Percentiles rank a stretch among this genome's conserved stretches.
These are phyloP conservation scores for Collybiopsis confluens DNA, from an alignment of 768 basidiomycete species.

Conservation along the genomic window DNA sequence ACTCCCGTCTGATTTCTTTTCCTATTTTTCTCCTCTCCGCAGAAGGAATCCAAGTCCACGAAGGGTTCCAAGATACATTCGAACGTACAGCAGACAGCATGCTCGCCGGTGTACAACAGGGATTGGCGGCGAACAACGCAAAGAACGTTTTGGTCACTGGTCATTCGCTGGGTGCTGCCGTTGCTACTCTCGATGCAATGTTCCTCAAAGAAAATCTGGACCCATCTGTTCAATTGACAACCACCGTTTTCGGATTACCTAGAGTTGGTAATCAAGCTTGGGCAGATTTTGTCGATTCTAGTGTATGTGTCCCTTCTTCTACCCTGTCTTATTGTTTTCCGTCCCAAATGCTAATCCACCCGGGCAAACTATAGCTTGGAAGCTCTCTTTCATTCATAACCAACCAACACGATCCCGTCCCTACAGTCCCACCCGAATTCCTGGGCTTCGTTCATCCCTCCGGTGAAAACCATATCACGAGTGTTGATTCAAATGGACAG, in stretches of 20 bases:
- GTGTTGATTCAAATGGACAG: slow-evolving; percentile 24
- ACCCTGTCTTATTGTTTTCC: not conserved
- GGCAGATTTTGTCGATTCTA: slow-evolving; percentile 37
- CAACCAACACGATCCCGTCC: slow-evolving; percentile 41
- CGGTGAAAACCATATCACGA: slow-evolving; percentile 38
- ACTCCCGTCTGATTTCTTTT: not conserved
- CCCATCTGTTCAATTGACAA: slow-evolving; percentile 25
- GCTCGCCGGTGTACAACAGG: slow-evolving; percentile 24
- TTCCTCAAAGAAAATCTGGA: slow-evolving; percentile 34
- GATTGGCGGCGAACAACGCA: slow-evolving; percentile 22
- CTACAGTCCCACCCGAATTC: slow-evolving; percentile 30
- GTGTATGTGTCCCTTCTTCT: slow-evolving; percentile 14
- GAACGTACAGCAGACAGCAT: slow-evolving; percentile 32
- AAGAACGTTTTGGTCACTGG: slow-evolving; percentile 35
- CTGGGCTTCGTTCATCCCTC: slow-evolving; percentile 33
- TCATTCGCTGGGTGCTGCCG: slow-evolving; percentile 42
- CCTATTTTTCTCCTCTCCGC: no score
- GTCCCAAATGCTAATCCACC: no score
- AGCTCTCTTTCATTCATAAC: slow-evolving; percentile 26
- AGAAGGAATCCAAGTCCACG: slow-evolving; percentile 31
- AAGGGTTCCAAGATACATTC: slow-evolving; percentile 37
- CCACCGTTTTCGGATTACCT: slow-evolving; percentile 39
- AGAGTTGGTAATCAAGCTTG: slow-evolving; percentile 41
- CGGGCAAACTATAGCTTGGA: no score
- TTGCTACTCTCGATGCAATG: slow-evolving; percentile 41